phyloP scores from a whole-genome alignment of 2,329 filamentous ascomycete species.

The Nothopassalora personata region DNA sequence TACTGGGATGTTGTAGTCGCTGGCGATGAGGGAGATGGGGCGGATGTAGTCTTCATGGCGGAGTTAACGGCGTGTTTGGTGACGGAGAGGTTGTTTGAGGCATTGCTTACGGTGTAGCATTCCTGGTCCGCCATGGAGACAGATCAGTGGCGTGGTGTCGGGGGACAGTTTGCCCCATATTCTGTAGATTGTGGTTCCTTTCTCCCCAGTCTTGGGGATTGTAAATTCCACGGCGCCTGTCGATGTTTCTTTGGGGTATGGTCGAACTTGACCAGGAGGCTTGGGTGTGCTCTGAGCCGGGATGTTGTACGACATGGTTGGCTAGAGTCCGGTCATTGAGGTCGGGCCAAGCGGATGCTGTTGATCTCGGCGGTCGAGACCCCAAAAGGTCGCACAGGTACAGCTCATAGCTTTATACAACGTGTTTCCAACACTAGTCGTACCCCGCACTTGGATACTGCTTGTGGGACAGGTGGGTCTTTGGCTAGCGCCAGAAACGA shows the following conservation, averaged over 20 bases:
- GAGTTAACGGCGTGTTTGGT: neutral
- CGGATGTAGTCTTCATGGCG: conserved; percentile 27
- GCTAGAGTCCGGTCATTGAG: too few relatives aligned
- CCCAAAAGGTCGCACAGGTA: neutral
- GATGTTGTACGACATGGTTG: conserved; percentile 11
- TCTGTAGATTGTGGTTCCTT: conserved; percentile 36
- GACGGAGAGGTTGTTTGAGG: neutral
- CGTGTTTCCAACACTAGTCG: neutral
- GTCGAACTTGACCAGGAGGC: conserved; percentile 9
- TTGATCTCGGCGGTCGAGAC: neutral
- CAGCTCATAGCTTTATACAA: conserved; percentile 2
- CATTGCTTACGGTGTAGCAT: conserved; percentile 18
- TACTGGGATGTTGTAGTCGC: conserved; percentile 37
- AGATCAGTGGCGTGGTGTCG: conserved; percentile 28
- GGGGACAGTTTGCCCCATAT: conserved; percentile 33
- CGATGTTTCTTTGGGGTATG: conserved; percentile 5
- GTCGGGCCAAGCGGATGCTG: neutral
- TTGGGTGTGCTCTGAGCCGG: conserved; percentile 8
- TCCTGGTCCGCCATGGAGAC: conserved; percentile 44
- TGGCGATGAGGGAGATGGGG: conserved; percentile 33
- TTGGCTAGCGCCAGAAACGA: neutral
- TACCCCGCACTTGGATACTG: conserved; percentile 1
- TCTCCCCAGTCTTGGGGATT: conserved; percentile 22
- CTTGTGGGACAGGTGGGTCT: neutral
- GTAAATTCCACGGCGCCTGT: conserved; percentile 10